phyloP scores from a whole-genome alignment of 2,329 filamentous ascomycete species.

The Endoconidiophora polonica region DNA sequence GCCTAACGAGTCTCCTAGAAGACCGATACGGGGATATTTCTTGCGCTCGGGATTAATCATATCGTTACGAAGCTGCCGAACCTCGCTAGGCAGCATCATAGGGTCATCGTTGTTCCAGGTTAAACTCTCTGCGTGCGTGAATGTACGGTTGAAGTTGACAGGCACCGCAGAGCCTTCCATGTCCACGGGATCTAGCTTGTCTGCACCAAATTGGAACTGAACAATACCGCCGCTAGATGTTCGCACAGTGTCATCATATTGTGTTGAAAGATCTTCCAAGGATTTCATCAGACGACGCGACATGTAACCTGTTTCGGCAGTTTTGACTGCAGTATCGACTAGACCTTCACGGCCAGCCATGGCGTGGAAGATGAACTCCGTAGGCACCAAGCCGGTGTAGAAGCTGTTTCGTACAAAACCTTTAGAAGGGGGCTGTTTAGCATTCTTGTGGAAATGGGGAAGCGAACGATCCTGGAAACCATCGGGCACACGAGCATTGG shows the following conservation, averaged over 20 bases:
- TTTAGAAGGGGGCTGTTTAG: constrained; percentile 81
- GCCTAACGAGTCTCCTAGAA: constrained; percentile 45
- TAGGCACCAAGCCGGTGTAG: constrained; percentile 77
- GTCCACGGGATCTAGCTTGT: constrained; percentile 87
- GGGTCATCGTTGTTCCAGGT: constrained; percentile 67
- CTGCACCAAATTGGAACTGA: constrained; percentile 94
- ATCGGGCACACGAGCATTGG: constrained; percentile 77
- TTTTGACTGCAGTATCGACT: constrained; percentile 97
- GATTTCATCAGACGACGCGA: constrained; percentile 96
- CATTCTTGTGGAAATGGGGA: constrained; percentile 89
- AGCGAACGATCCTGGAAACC: constrained; percentile 92
- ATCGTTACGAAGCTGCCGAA: constrained; percentile 48
- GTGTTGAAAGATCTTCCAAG: constrained; percentile 79
- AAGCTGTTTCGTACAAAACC: constrained; percentile 97
- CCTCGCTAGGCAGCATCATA: constrained; percentile 57
- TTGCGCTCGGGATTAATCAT: constrained; percentile 52
- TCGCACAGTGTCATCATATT: constrained; percentile 88
- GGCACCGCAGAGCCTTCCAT: constrained; percentile 93
- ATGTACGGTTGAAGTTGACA: constrained; percentile 82
- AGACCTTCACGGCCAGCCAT: constrained; percentile 97
- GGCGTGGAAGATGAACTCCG: constrained; percentile 94
- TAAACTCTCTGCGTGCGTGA: constrained; percentile 58
- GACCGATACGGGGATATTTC: constrained; percentile 42
- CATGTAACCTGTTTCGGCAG: constrained; percentile 98
- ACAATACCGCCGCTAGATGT: constrained; percentile 80